Conservation (phyloP, 2,329 filamentous ascomycete genomes). For the Byssochlamys sp. region DNA sequence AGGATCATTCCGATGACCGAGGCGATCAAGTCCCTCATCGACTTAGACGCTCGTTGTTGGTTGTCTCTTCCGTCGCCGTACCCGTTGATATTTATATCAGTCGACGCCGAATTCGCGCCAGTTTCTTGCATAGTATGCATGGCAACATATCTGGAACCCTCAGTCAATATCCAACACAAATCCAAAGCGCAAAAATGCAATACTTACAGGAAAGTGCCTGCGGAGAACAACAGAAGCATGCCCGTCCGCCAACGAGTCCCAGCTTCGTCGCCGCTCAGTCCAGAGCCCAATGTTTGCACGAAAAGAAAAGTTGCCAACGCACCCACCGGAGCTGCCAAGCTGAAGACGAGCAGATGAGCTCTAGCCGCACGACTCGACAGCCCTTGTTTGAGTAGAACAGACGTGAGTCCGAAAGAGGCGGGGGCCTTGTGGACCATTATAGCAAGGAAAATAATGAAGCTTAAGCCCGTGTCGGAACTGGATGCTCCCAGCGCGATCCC, state of each 20-base stretch:
- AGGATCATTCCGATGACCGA: slow-evolving; percentile 41
- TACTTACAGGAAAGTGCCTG: slow-evolving; percentile 84
- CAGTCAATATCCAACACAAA: slow-evolving; percentile 2
- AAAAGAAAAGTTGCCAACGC: slow-evolving; percentile 74
- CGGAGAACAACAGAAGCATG: slow-evolving; percentile 86
- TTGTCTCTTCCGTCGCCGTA: slow-evolving; percentile 32
- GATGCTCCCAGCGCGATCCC: slow-evolving; percentile 93
- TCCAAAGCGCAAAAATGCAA: neutral
- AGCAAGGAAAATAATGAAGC: slow-evolving; percentile 85
- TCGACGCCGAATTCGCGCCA: slow-evolving; percentile 21
- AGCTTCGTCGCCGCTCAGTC: slow-evolving; percentile 43
- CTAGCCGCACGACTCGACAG: slow-evolving; percentile 76
- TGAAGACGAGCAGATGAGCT: slow-evolving; percentile 81
- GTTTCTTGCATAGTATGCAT: slow-evolving; percentile 95
- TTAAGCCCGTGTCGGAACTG: slow-evolving; percentile 66
- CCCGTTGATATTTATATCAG: slow-evolving; percentile 30
- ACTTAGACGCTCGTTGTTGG: slow-evolving; percentile 24
- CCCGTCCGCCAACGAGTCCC: slow-evolving; percentile 79
- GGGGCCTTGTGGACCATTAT: slow-evolving; percentile 98
- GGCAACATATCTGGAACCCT: slow-evolving; percentile 66
- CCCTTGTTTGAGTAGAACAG: slow-evolving; percentile 80
- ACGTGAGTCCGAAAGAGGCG: slow-evolving; percentile 87
- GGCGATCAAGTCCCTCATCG: slow-evolving; percentile 36
- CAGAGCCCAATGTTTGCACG: slow-evolving; percentile 58
- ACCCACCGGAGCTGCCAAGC: slow-evolving; percentile 76